Evolutionary conservation across 75 land plant species (phyloP), one percentile per base, ranked within the genome.

Genomic region (Selaginella moellendorffii): DNA sequence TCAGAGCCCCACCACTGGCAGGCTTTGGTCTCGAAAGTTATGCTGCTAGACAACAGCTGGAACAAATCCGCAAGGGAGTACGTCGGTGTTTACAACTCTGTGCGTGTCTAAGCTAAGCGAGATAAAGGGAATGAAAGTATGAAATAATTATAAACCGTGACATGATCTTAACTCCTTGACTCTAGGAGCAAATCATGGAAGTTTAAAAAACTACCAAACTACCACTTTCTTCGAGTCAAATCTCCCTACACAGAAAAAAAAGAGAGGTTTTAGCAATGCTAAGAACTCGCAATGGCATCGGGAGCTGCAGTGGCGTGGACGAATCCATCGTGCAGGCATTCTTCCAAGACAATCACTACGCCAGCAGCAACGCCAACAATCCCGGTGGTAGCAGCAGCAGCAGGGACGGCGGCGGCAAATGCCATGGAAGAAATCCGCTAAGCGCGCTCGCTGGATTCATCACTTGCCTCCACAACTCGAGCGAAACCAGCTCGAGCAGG

Each of bases 31-130:
- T 61, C 69, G 53, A 78, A 62, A 71, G 71, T 72, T 25, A 83
- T 83, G 86, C 23, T 62, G 31, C 61, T 80, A 1, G 83, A 83
- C 54, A 76, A 77, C 26, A 80, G 85, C 68, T 83, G 85, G 85
- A 71, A 83, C 52, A 80, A 77, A 14, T 75, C 86, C 24, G 86
- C 86, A 26, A 69, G 76, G 53, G 79, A 83, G 51, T 83, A 83
- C 53, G 63, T 80, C 18, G 61, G 65, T 1, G 21, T 83, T 18
- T 83, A 83, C 70, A 74, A 72, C 63, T 75, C 80, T 2, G 42
- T 80, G 8, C 71, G 80, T 51, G 80, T 72, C 18, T n/a, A n/a
- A n/a, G n/a, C n/a, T n/a, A n/a, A n/a, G n/a, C n/a, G n/a, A n/a
- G n/a, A n/a, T n/a, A n/a, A n/a, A n/a, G n/a, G n/a, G n/a, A n/a